phyloP scores from a whole-genome alignment of 176 grass and related monocot species.

The Paspalum notatum region DNA sequence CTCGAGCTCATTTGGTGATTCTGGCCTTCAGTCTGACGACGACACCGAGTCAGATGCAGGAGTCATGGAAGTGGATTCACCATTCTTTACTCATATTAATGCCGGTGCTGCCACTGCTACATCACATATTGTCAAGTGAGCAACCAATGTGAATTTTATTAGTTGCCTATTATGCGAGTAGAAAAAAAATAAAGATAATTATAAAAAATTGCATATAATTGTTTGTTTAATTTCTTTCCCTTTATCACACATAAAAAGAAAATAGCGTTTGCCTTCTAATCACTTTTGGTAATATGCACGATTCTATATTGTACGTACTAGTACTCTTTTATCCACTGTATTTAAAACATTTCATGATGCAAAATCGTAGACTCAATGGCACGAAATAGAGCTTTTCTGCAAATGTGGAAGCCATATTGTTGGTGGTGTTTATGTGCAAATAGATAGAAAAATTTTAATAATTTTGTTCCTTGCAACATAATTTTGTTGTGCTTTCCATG shows the following conservation, averaged over 20 bases:
- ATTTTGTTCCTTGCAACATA: constrained; percentile 16
- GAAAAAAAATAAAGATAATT: background rate
- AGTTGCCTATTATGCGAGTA: background rate
- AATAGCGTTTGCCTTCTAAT: background rate
- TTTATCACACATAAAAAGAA: background rate
- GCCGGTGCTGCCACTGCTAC: background rate
- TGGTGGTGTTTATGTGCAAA: background rate
- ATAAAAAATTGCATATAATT: background rate
- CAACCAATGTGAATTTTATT: background rate
- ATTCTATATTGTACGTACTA: background rate
- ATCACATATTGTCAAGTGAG: constrained; percentile 52
- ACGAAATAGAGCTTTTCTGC: background rate
- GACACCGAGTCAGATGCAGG: constrained; percentile 39
- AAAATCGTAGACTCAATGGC: background rate
- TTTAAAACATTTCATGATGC: background rate
- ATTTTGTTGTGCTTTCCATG: background rate
- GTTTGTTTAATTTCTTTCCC: background rate
- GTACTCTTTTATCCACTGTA: background rate
- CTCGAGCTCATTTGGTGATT: constrained; percentile 85
- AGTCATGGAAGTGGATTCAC: constrained; percentile 63
- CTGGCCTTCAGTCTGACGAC: constrained; percentile 52
- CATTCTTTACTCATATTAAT: constrained; percentile 37
- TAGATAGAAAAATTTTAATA: background rate
- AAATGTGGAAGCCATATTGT: background rate
- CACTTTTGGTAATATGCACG: no score